Evolutionary conservation across 306 rosid genomes (phyloP).

Genomic region (Acacia crassicarpa): DNA sequence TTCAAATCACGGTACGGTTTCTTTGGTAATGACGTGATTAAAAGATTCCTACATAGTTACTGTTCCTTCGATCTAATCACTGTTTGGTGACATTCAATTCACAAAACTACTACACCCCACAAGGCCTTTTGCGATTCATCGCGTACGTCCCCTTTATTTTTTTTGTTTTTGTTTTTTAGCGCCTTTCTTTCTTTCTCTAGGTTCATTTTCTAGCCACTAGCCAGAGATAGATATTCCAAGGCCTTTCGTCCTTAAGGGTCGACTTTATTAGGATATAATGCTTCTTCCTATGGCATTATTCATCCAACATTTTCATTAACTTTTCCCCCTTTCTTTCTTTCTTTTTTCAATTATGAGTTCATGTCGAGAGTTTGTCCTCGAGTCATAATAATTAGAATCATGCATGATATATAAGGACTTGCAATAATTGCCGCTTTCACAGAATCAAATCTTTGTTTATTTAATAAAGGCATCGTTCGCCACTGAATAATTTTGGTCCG

Average conservation of each 20-base stretch:
- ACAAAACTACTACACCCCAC: background rate
- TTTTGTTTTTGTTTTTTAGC: background rate
- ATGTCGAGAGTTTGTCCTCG: background rate
- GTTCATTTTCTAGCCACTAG: background rate
- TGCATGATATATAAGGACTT: background rate
- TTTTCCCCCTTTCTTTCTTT: background rate
- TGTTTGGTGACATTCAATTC: background rate
- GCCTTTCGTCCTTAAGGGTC: background rate
- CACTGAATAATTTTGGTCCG: background rate
- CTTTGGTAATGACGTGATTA: constrained; percentile 18
- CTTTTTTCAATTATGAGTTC: background rate
- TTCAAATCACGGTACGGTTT: background rate
- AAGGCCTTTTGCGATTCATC: background rate
- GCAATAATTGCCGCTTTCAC: constrained; percentile 11
- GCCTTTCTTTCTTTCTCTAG: background rate
- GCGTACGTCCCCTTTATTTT: background rate
- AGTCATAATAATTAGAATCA: background rate
- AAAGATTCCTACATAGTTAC: constrained; percentile 30
- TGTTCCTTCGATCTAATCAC: background rate
- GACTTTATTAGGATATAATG: background rate
- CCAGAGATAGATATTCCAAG: background rate
- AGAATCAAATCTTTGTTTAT: background rate
- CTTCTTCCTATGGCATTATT: constrained; percentile 3
- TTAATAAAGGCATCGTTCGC: background rate
- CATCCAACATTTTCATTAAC: background rate